Evolutionary conservation across 2,329 filamentous ascomycete species (phyloP).

Genomic region (Colletotrichum falcatum): DNA sequence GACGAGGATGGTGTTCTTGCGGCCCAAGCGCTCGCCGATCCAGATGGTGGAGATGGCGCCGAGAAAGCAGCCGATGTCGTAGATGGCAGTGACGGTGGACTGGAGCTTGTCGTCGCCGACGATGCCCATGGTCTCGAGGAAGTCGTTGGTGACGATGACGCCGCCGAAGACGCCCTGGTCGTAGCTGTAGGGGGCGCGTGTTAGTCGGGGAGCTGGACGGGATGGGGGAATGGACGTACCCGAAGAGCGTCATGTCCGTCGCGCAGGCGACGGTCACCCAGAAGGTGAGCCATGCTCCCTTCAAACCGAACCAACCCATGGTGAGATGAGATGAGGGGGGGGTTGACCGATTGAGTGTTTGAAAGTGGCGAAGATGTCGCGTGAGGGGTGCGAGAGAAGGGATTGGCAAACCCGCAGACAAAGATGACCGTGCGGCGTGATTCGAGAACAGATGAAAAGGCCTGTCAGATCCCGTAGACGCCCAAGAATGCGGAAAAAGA

Average conservation of each 20-base stretch:
- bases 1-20: conserved; percentile 49
- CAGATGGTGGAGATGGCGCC: conserved; percentile 54
- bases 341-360: too few species aligned
- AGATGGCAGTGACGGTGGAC: conserved; percentile 66
- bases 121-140: conserved; percentile 56
- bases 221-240: conserved; percentile 37
- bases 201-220: neutral
- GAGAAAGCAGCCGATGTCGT: conserved; percentile 71
- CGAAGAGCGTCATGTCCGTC: conserved; percentile 47
- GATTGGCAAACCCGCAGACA: neutral
- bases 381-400: neutral
- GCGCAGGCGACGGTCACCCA: conserved; percentile 40
- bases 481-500: conserved; percentile 5
- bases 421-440: neutral
- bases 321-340: neutral
- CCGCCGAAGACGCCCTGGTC: conserved; percentile 63
- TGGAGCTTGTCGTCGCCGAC: conserved; percentile 52
- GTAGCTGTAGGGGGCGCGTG: conserved; percentile 48
- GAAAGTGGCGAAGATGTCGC: neutral
- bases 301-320: conserved; percentile 39
- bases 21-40: conserved; percentile 50
- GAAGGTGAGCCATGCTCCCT: conserved; percentile 39
- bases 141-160: conserved; percentile 60
- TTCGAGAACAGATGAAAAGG: neutral
- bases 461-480: conserved; percentile 4